These are phyloP conservation scores for Agrocybe praecox DNA, from an alignment of 768 basidiomycete genomes.

Conservation along the genomic window DNA sequence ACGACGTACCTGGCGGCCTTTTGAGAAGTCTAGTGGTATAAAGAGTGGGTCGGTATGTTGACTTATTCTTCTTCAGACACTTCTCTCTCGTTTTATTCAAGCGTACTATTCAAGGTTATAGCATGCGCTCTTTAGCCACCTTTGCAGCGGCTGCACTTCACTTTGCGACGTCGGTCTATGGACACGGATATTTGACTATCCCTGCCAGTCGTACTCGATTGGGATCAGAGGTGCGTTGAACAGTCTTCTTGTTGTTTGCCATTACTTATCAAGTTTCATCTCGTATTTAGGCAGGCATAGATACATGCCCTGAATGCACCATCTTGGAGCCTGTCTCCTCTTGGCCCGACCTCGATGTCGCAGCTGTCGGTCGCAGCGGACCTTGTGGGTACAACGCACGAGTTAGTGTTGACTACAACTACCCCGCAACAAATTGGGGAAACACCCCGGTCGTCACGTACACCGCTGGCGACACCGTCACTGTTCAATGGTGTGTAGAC, in stretches of 20 bases:
- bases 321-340: conserved; percentile 3
- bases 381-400: conserved; percentile 7
- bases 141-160: not conserved
- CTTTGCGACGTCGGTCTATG: conserved; percentile 3
- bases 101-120: not conserved
- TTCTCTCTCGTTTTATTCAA: not conserved
- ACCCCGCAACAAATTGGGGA: conserved; percentile 2
- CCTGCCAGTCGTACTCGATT: conserved; percentile 2
- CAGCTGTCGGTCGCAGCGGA: conserved; percentile 3
- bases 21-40: not conserved
- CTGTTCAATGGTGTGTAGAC: conserved; percentile 6
- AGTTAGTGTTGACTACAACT: conserved; percentile 5
- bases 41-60: not conserved
- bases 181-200: conserved; percentile 4
- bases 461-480: conserved; percentile 1
- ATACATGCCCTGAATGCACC: conserved; percentile 3
- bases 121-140: conserved; percentile 1
- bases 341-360: conserved; percentile 1
- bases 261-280: not conserved
- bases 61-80: not conserved
- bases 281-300: not conserved
- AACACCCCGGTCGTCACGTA: conserved; percentile 6
- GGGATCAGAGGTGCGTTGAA: conserved; percentile 3
- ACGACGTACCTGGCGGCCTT: too few species aligned
- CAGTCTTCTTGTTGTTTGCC: not conserved